phyloP scores from a whole-genome alignment of 2,329 filamentous ascomycete genomes.

The Pseudonectria foliicola region DNA sequence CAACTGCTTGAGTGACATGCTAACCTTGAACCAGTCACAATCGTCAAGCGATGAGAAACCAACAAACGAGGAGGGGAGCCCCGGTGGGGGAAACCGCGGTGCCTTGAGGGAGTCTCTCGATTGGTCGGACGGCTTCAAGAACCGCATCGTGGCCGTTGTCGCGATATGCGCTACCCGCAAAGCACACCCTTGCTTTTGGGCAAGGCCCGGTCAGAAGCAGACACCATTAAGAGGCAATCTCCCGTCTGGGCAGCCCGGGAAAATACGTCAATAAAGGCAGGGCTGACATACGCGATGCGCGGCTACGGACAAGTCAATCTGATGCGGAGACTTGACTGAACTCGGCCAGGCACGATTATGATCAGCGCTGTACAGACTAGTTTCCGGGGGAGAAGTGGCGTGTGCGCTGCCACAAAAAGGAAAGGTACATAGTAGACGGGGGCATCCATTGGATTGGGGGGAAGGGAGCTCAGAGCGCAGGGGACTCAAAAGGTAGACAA shows the following conservation, averaged over 20 bases:
- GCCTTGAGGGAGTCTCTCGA: constrained; percentile 5
- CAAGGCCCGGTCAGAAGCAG: too few species aligned
- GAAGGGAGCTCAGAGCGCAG: constrained; percentile 4
- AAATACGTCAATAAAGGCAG: constrained; percentile 17
- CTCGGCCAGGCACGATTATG: constrained; percentile 20
- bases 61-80: constrained; percentile 15
- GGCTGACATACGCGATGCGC: constrained; percentile 22
- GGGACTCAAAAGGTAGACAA: neutral
- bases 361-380: constrained; percentile 18
- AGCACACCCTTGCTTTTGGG: too few species aligned
- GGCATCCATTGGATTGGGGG: constrained; percentile 9
- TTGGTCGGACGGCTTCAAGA: constrained; percentile 11
- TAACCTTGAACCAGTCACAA: constrained; percentile 35
- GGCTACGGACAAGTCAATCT: constrained; percentile 18
- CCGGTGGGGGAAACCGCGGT: constrained; percentile 11
- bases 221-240: too few species aligned
- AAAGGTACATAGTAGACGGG: constrained; percentile 11
- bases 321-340: constrained; percentile 12
- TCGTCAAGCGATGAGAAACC: constrained; percentile 57
- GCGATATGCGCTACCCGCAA: constrained; percentile 6
- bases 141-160: constrained; percentile 16
- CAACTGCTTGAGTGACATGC: constrained; percentile 12
- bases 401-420: constrained; percentile 13
- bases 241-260: constrained; percentile 1
- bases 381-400: constrained; percentile 20